Evolutionary conservation across 306 rosid genomes (phyloP), one percentile per base, ranked within the genome.

Genomic region (Morella rubra): DNA sequence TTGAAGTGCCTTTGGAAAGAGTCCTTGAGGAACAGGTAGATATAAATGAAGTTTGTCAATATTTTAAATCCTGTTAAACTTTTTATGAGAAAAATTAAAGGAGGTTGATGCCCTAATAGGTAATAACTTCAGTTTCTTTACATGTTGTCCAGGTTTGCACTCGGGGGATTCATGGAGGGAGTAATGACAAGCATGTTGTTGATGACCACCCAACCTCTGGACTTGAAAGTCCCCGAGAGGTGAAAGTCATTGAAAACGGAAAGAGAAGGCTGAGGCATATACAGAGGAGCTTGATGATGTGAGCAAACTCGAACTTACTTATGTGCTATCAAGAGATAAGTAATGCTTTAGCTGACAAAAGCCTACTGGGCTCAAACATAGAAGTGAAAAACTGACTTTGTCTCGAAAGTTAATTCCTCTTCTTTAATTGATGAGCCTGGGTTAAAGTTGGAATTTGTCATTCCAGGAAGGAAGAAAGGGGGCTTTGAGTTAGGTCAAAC

Each of bases 241-340:
- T 79, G 62, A 84, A 84, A 41, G 76, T 70, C 8, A 58, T 80
- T 81, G 97, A 89, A 76, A 91, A 90, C 76, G 82, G 87, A 77
- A 89, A 73, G 91, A 87, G 89, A 92, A 90, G 84, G 97, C 97
- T 76, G 96, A 90, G 81, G 89, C 87, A 19, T 90, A 84, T 80
- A 68, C 88, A 71, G 88, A 89, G 85, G 97, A 95, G 73, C 97
- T 95, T 81, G 97, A 95, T 69, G 87, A 88, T 76, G 97, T 90
- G 86, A 92, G 99, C 84, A 54, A 76, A 79, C 53, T 71, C 44
- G 24, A 19, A 9, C 49, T 78, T 72, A 50, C 52, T 62, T 77
- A 67, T 19, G 32, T 61, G 74, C 51, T 74, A 59, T 62, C n/a
- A 56, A 76, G 42, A 56, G 71, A 71, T 60, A 74, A 32, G n/a